Evolutionary conservation across 2,329 filamentous ascomycete genomes (phyloP).

Genomic region (Westerdykella aurantiaca): DNA sequence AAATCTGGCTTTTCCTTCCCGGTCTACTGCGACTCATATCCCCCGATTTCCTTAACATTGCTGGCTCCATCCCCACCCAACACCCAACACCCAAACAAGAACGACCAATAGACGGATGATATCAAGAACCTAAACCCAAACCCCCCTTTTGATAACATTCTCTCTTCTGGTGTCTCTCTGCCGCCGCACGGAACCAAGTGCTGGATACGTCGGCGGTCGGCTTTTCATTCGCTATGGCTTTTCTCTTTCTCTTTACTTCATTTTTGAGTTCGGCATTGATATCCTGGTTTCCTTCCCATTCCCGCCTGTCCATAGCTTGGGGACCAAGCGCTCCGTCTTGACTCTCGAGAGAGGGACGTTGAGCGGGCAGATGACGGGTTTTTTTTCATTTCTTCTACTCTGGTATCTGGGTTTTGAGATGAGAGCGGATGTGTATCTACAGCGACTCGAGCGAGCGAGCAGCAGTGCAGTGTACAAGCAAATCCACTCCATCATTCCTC

Average conservation of each 20-base stretch:
- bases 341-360: constrained; percentile 8
- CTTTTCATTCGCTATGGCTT: background rate
- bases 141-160: too few species aligned
- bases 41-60: constrained; percentile 11
- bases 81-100: too few species aligned
- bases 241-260: constrained; percentile 3
- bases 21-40: constrained; percentile 23
- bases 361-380: constrained; percentile 30
- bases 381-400: background rate
- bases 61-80: constrained; percentile 1
- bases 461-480: too few species aligned
- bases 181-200: background rate
- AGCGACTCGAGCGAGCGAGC: too few species aligned
- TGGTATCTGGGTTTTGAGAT: too few species aligned
- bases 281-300: constrained; percentile 2
- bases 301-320: constrained; percentile 25
- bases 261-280: background rate
- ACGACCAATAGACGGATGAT: background rate
- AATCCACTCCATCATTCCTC: too few species aligned
- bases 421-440: too few species aligned
- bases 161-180: background rate
- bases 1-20: constrained; percentile 9
- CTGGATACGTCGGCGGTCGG: background rate
- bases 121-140: background rate
- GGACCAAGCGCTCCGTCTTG: constrained; percentile 23